Conservation (phyloP, 108 stramenopile species). For the Skeletonema potamos region DNA sequence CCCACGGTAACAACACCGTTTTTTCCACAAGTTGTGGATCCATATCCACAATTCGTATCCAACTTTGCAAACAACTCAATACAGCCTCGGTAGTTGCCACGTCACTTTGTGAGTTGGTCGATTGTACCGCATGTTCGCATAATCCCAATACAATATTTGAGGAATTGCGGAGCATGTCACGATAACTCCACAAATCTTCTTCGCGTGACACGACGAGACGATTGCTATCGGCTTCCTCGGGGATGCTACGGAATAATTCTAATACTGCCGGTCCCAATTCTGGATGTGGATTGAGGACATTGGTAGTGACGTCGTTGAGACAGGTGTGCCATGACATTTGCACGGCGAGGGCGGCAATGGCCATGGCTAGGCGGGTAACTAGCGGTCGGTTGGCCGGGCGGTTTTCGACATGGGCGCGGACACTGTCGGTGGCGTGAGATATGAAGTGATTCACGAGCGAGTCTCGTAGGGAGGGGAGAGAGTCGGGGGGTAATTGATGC, state of each 20-base stretch:
- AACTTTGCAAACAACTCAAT: slow-evolving; percentile 56
- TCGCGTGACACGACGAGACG: slow-evolving; percentile 64
- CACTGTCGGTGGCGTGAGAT: slow-evolving; percentile 27
- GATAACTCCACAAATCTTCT: slow-evolving; percentile 31
- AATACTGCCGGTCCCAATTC: slow-evolving; percentile 43
- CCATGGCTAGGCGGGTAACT: slow-evolving; percentile 75
- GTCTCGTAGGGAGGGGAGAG: slow-evolving; percentile 65
- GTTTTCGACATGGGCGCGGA: slow-evolving; percentile 17
- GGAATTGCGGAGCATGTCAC: slow-evolving; percentile 20
- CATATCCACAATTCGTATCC: slow-evolving; percentile 82
- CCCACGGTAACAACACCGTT: slow-evolving; percentile 31
- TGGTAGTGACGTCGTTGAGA: slow-evolving; percentile 35
- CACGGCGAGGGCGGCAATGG: slow-evolving; percentile 72
- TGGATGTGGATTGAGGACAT: slow-evolving; percentile 14
- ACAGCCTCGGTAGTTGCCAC: slow-evolving; percentile 44
- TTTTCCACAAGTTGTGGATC: slow-evolving; percentile 43
- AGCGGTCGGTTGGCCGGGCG: slow-evolving; percentile 41
- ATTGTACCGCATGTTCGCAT: slow-evolving; percentile 28
- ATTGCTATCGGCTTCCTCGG: slow-evolving; percentile 81
- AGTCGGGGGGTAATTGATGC: slow-evolving; percentile 52
- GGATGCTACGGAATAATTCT: slow-evolving; percentile 62
- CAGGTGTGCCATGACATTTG: slow-evolving; percentile 78
- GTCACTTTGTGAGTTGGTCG: background rate
- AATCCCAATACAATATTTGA: slow-evolving; percentile 20
- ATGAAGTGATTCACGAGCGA: slow-evolving; percentile 63